Conservation (phyloP, 306 rosid genomes). For the Ceratonia siliqua region DNA sequence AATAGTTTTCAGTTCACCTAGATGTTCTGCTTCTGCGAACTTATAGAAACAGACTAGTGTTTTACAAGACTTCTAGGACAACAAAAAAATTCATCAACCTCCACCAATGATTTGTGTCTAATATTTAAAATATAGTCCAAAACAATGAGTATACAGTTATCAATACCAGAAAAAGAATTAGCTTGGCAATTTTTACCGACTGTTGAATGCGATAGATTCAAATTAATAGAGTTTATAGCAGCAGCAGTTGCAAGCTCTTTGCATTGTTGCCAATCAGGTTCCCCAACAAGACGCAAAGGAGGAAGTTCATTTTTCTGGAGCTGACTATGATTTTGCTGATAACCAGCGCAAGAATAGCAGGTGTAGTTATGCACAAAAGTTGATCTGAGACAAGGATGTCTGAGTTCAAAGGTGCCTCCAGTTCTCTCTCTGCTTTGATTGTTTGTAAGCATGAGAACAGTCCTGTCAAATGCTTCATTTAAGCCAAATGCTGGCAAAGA, state of each 20-base stretch:
- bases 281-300: constrained; percentile 57
- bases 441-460: constrained; percentile 51
- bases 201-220: constrained; percentile 35
- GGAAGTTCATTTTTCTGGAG: constrained; percentile 31
- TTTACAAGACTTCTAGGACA: not conserved
- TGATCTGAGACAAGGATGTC: constrained; percentile 72
- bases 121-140: not conserved
- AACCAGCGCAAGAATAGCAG: constrained; percentile 52
- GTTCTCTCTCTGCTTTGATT: constrained; percentile 35
- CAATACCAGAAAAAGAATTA: constrained; percentile 41
- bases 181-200: constrained; percentile 39
- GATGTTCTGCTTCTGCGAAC: not conserved
- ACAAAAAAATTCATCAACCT: not conserved
- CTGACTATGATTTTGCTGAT: constrained; percentile 38
- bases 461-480: constrained; percentile 83
- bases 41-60: not conserved
- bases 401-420: constrained; percentile 36
- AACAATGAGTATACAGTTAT: constrained; percentile 31
- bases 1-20: not conserved
- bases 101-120: not conserved
- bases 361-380: constrained; percentile 56
- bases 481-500: constrained; percentile 76
- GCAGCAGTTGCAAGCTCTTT: constrained; percentile 65
- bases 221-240: constrained; percentile 60
- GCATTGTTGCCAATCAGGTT: constrained; percentile 75